phyloP scores from a whole-genome alignment of 345 rosid genomes.

The Murraya paniculata region DNA sequence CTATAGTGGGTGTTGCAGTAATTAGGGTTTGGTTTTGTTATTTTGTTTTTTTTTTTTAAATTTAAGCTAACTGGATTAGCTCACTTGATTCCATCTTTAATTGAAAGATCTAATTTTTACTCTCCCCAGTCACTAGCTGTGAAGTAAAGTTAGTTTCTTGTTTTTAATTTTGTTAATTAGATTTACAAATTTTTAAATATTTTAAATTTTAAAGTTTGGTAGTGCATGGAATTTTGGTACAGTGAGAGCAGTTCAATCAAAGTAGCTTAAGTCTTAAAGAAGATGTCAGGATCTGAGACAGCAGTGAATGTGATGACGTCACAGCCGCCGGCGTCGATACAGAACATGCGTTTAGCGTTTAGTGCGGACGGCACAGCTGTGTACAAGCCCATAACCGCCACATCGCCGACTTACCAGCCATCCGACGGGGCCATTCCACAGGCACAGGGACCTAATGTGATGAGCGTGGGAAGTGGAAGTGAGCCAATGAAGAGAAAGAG shows the following conservation, averaged over 20 bases:
- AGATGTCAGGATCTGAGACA: conserved; percentile 58
- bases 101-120: neutral
- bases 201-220: neutral
- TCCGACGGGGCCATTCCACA: conserved; percentile 7
- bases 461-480: conserved; percentile 28
- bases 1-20: neutral
- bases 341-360: conserved; percentile 56
- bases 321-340: conserved; percentile 30
- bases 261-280: neutral
- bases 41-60: neutral
- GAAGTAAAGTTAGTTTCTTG: neutral
- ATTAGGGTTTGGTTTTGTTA: conserved; percentile 20
- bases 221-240: conserved; percentile 21
- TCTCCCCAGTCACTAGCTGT: neutral
- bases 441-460: conserved; percentile 27
- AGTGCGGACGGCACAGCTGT: conserved; percentile 42
- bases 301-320: conserved; percentile 42
- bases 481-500: conserved; percentile 54
- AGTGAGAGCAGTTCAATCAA: neutral
- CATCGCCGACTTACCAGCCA: conserved; percentile 35
- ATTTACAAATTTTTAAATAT: neutral
- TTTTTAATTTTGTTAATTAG: neutral
- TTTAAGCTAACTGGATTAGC: conserved; percentile 14
- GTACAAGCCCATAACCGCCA: conserved; percentile 41
- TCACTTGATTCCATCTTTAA: neutral